Percentiles rank a stretch among this genome's conserved stretches.
These are phyloP conservation scores for Mycogone perniciosa DNA, from an alignment of 2,329 filamentous ascomycete genomes.

Conservation along the genomic window DNA sequence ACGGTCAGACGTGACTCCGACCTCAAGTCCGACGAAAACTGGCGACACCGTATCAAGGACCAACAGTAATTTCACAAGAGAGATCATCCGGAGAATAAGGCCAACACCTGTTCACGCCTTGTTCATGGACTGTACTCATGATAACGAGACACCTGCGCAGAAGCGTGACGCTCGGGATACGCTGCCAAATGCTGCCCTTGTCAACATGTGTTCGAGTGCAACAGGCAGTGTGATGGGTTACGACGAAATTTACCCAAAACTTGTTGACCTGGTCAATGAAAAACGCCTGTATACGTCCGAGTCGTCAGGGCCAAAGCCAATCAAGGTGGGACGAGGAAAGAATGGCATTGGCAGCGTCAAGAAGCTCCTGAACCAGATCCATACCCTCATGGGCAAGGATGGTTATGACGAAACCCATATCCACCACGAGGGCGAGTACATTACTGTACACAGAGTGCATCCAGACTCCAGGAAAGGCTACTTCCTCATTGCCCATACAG, in stretches of 20 bases:
- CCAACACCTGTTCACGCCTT: constrained; percentile 85
- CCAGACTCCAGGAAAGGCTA: constrained; percentile 88
- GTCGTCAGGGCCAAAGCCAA: constrained; percentile 54
- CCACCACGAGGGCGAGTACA: constrained; percentile 91
- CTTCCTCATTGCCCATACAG: constrained; percentile 92
- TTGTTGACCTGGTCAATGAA: constrained; percentile 91
- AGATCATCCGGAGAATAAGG: constrained; percentile 74
- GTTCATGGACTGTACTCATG: constrained; percentile 99
- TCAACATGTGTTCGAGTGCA: constrained; percentile 92
- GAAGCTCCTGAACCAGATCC: constrained; percentile 89
- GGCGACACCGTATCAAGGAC: constrained; percentile 19
- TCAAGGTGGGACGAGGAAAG: constrained; percentile 63
- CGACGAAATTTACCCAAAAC: constrained; percentile 88
- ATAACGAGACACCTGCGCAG: constrained; percentile 93
- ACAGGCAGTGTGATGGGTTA: constrained; percentile 97
- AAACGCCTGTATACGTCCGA: constrained; percentile 74
- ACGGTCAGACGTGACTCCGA: constrained; percentile 44
- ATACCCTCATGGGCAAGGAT: constrained; percentile 91
- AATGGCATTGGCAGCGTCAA: constrained; percentile 86
- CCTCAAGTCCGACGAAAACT: constrained; percentile 24
- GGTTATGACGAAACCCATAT: constrained; percentile 94
- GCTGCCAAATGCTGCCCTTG: constrained; percentile 85
- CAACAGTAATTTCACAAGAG: constrained; percentile 38
- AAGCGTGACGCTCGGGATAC: constrained; percentile 93
- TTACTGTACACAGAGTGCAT: constrained; percentile 93